Conservation (phyloP, 164 flowering plant genomes). For the Magnolia changhungtana region DNA sequence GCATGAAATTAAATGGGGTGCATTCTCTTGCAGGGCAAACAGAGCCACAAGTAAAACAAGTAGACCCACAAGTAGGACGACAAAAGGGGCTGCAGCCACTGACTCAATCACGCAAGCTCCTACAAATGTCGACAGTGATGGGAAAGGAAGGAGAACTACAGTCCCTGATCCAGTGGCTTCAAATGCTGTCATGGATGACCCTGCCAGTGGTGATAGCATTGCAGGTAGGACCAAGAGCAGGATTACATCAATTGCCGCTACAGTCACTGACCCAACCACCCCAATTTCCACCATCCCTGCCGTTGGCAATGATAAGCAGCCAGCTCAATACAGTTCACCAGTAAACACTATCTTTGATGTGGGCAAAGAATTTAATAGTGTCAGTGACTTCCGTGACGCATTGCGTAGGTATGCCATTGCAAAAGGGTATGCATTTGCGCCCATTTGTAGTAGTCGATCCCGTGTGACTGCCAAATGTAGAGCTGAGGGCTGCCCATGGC, state of each 20-base stretch:
- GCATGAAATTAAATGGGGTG: background rate
- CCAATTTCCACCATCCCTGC: background rate
- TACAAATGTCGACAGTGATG: background rate
- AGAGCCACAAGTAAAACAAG: slow-evolving; percentile 12
- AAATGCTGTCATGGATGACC: no score
- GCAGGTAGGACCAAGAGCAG: no score
- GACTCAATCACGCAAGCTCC: slow-evolving; percentile 27
- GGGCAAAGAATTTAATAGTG: slow-evolving; percentile 64
- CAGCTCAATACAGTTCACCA: slow-evolving; percentile 43
- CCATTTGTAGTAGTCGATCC: slow-evolving; percentile 63
- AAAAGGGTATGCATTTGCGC: slow-evolving; percentile 54
- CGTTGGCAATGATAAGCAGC: slow-evolving; percentile 18
- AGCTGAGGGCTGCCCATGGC: slow-evolving; percentile 69
- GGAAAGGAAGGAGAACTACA: background rate
- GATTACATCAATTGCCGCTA: no score
- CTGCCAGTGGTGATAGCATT: no score
- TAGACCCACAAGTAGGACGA: background rate
- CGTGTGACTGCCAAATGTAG: slow-evolving; percentile 79
- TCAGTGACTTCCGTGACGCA: slow-evolving; percentile 59
- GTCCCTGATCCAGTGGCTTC: no score
- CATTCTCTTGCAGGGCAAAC: slow-evolving; percentile 27
- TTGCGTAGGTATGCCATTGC: slow-evolving; percentile 75
- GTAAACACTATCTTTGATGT: slow-evolving; percentile 70
- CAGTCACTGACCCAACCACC: background rate
- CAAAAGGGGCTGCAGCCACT: slow-evolving; percentile 4